phyloP scores from a whole-genome alignment of 2,329 filamentous ascomycete genomes.

The Fusarium agapanthi region DNA sequence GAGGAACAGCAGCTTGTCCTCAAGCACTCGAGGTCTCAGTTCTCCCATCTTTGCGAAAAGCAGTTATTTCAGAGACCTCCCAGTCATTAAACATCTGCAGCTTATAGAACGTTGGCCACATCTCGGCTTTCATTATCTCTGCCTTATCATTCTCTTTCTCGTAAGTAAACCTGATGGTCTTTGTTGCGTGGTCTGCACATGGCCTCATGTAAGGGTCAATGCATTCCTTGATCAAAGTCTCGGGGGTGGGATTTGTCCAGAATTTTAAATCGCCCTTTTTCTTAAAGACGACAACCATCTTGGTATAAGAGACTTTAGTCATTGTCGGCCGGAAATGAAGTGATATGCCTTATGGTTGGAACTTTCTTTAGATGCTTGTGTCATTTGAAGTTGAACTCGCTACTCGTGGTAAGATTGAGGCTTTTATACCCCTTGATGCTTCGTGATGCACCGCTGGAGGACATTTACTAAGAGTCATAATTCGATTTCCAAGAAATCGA shows the following conservation, averaged over 20 bases:
- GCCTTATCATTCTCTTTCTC: neutral
- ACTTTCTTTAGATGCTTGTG: accelerated
- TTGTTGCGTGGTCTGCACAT: neutral
- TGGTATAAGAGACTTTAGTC: neutral
- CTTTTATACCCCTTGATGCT: accelerated
- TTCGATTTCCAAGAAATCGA: accelerated
- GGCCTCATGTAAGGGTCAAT: neutral
- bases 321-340: accelerated
- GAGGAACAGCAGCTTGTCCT: accelerated
- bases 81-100: neutral
- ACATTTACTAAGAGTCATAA: accelerated
- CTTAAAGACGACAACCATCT: neutral
- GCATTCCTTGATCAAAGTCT: neutral
- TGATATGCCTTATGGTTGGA: accelerated
- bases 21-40: neutral
- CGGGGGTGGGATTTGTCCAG: neutral
- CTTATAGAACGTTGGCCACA: neutral
- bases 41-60: neutral
- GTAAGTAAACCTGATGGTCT: neutral
- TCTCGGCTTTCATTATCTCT: neutral
- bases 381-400: accelerated
- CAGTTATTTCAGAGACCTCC: neutral
- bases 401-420: neutral
- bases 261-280: neutral
- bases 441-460: accelerated